Base-by-base conservation (phyloP, 2,329 filamentous ascomycete genomes). In the Xylaria sp. region DNA sequence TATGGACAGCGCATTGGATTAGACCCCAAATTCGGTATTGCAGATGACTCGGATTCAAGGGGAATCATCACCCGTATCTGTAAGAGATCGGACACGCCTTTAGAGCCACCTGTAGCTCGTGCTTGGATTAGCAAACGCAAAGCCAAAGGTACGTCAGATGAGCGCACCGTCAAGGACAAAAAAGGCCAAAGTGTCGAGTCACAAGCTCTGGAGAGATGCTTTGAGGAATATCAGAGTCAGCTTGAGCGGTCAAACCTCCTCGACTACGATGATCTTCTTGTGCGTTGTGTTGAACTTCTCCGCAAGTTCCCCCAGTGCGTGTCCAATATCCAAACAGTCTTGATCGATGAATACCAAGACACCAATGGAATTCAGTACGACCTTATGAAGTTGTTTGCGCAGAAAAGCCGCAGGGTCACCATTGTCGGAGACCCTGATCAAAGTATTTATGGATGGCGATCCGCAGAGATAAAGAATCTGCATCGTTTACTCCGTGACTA, bases 311-410 rank as follows among this genome's bases (percentile, higher is more conserved):
- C 94, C 0, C 84, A 87, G 15, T 97, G 94, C 75, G 94, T 97
- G 3, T 90, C 90, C 15, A 97, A 97, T 73, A 90, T 99, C 20
- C 90, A 97, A 78, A 89, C 93, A 0, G 94, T 98, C 7, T 85
- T 99, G 53, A 97, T 99, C 70, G 95, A 99, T 77, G 95, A 99
- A 77, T 99, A 97, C 71, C 95, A 99, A 80, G 95, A 99, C 80
- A 98, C 95, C 8, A 99, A 98, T 77, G 88, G 93, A 23, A 90
- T 97, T 4, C 95, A 99, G 79, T 98, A 97, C 75, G 93, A 97
- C 73, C 83, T 99, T 48, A 97, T 97, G 94, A 91, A 88, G 70
- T 85, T 97, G 0, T 90, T 99, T 74, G 93, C 94, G 1, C 89
- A 93, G 68, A 82, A 84, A 25, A 85, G 86, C 50, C 87, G 88